phyloP scores from a whole-genome alignment of 176 grass and related monocot species.

The Hyparrhenia diplandra region DNA sequence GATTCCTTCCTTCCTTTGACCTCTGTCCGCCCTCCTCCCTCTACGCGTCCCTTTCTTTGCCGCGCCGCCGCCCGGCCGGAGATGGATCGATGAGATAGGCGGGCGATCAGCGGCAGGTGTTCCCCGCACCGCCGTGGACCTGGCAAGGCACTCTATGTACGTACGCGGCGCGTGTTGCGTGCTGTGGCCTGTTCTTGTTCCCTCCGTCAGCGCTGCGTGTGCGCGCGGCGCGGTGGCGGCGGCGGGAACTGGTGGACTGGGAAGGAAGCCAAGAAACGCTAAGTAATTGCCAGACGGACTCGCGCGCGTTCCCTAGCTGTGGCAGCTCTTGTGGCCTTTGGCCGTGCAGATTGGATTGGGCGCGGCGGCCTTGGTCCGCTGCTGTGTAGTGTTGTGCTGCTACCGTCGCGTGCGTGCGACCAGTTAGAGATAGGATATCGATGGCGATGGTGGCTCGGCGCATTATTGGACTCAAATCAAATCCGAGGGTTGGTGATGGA shows the following conservation, averaged over 20 bases:
- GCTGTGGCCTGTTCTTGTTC: too few relatives aligned
- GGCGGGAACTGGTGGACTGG: background rate
- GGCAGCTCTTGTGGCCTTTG: background rate
- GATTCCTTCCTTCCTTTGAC: background rate
- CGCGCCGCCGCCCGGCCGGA: background rate
- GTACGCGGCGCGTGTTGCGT: too few relatives aligned
- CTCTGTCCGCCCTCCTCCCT: background rate
- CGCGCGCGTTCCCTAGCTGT: background rate
- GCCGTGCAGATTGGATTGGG: background rate
- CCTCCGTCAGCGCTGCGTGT: background rate
- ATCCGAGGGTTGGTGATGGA: constrained; percentile 26
- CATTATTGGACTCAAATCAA: background rate
- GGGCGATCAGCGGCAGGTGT: background rate
- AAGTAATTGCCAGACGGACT: background rate
- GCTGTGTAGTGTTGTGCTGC: too few relatives aligned
- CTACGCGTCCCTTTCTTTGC: background rate
- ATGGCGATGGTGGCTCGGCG: background rate
- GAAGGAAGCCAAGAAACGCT: background rate
- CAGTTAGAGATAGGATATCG: too few relatives aligned
- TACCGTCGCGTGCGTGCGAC: background rate
- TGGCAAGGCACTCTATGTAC: too few relatives aligned
- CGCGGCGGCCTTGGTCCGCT: background rate
- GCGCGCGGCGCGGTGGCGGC: background rate
- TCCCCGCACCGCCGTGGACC: background rate
- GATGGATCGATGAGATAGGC: background rate